Evolutionary conservation across 306 rosid species (phyloP), one percentile per base, ranked within the genome.

Genomic region (Quercus agrifolia): DNA sequence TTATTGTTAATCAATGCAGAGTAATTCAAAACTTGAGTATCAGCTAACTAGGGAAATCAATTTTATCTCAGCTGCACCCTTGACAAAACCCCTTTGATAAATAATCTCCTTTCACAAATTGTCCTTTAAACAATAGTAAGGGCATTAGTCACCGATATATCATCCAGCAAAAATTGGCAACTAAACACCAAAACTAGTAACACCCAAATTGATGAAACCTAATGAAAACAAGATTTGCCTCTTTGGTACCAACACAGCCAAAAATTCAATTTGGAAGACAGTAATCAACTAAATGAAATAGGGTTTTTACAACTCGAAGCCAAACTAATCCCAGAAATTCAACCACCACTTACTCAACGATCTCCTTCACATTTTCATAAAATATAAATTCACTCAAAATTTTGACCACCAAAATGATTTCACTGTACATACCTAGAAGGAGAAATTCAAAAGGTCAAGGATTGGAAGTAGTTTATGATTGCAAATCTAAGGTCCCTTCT

Each of bases 401-500:
- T 19, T 58, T 58, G 64, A 23, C 52, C 71, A 8, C 52, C 71
- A 6, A 67, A 67, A 21, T 30, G n/a, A 20, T 6, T 70, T 52
- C 76, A 73, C 8, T 7, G 49, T 73, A 49, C 49, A 64, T 77
- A 44, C 82, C 57, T 67, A 20, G 66, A 52, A 64, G 27, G 27
- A 56, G 54, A 78, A 64, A 33, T 73, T 2, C 18, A 21, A 9
- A 23, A 55, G 23, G 70, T 62, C 27, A 70, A 41, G 58, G 58
- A 18, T 5, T 46, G 7, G 6, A 67, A 56, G 46, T 20, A 63
- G 63, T 56, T 64, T 35, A 35, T 28, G 49, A 68, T 35, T 4
- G 17, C 51, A 38, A 30, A 25, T 21, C 51, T 77, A 87, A 77
- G 88, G 82, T 63, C 76, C 73, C 68, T 79, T 85, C 79, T 81